A percentile compares a stretch with the other conserved stretches of the same genome.
Evolutionary conservation across 2,329 filamentous ascomycete species (phyloP).

Genomic region (Ascochyta lentis): DNA sequence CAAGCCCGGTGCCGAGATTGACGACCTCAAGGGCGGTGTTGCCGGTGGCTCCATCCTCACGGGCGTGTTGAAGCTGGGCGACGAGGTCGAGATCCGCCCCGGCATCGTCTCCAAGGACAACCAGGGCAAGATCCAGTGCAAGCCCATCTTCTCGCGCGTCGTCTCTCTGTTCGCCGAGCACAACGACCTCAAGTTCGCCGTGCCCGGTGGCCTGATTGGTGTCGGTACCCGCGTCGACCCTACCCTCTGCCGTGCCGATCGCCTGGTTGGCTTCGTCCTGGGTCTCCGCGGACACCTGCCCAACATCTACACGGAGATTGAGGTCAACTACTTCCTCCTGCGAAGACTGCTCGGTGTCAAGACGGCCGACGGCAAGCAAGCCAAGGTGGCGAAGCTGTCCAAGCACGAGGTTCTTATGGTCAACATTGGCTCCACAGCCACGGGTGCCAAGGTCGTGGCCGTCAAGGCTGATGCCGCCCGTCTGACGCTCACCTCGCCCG

Average conservation of each 20-base stretch:
- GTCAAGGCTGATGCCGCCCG: slow-evolving; percentile 98
- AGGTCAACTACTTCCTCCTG: slow-evolving; percentile 97
- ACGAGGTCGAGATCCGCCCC: slow-evolving; percentile 98
- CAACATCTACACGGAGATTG: slow-evolving; percentile 96
- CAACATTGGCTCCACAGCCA: slow-evolving; percentile 97
- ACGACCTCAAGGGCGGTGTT: slow-evolving; percentile 97
- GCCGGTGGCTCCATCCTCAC: slow-evolving; percentile 96
- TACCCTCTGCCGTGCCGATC: slow-evolving; percentile 97
- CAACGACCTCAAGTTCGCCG: slow-evolving; percentile 98
- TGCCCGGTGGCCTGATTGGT: slow-evolving; percentile 94
- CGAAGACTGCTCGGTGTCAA: slow-evolving; percentile 94
- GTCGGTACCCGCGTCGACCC: slow-evolving; percentile 97
- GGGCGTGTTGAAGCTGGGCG: slow-evolving; percentile 93
- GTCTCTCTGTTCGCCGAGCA: slow-evolving; percentile 96
- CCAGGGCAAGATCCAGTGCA: slow-evolving; percentile 92
- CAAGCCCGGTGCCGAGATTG: slow-evolving; percentile 98
- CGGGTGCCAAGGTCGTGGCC: slow-evolving; percentile 94
- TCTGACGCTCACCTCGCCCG: slow-evolving; percentile 87
- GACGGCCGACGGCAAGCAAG: slow-evolving; percentile 97
- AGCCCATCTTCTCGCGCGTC: slow-evolving; percentile 94
- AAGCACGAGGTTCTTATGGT: slow-evolving; percentile 99
- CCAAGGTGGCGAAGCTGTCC: slow-evolving; percentile 96
- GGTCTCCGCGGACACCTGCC: slow-evolving; percentile 92
- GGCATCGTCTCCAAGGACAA: slow-evolving; percentile 97
- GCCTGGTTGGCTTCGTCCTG: slow-evolving; percentile 96